phyloP scores from a whole-genome alignment of 2,329 filamentous ascomycete species.

The Colletotrichum falcatum region DNA sequence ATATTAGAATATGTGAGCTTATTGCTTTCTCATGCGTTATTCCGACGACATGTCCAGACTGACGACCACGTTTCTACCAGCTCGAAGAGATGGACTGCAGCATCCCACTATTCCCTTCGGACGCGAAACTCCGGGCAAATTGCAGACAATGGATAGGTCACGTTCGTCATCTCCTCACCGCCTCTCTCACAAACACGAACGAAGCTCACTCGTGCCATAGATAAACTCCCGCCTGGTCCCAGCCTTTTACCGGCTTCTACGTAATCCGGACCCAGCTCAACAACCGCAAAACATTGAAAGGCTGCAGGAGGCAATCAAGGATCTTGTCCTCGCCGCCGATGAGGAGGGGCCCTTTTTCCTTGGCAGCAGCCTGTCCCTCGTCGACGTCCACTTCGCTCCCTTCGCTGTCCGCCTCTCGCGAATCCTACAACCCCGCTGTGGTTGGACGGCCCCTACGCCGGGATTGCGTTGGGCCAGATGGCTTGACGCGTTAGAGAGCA shows the following conservation, averaged over 20 bases:
- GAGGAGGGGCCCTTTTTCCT: conserved; percentile 77
- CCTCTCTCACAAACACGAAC: neutral
- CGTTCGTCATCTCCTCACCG: conserved; percentile 57
- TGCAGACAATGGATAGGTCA: conserved; percentile 86
- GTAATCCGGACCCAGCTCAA: conserved; percentile 69
- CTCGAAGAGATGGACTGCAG: conserved; percentile 78
- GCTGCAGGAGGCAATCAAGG: conserved; percentile 73
- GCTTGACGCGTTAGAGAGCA: conserved; percentile 76
- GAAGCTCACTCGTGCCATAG: conserved; percentile 51
- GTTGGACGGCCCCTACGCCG: conserved; percentile 73
- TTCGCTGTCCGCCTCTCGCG: conserved; percentile 78
- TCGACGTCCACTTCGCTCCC: conserved; percentile 81
- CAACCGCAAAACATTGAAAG: conserved; percentile 70
- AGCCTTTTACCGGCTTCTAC: conserved; percentile 79
- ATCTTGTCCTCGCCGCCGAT: conserved; percentile 61
- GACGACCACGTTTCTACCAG: conserved; percentile 50
- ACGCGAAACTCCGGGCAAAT: conserved; percentile 76
- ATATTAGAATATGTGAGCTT: conserved; percentile 83
- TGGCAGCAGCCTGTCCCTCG: conserved; percentile 64
- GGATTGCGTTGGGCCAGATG: conserved; percentile 75
- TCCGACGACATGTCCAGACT: neutral
- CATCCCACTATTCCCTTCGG: conserved; percentile 71
- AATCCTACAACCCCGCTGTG: conserved; percentile 72
- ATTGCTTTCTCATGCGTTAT: neutral
- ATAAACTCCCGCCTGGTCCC: conserved; percentile 83